Evolutionary conservation across 2,329 filamentous ascomycete species (phyloP), one percentile per base, ranked within the genome.

Genomic region (Botrytis pseudocinerea): DNA sequence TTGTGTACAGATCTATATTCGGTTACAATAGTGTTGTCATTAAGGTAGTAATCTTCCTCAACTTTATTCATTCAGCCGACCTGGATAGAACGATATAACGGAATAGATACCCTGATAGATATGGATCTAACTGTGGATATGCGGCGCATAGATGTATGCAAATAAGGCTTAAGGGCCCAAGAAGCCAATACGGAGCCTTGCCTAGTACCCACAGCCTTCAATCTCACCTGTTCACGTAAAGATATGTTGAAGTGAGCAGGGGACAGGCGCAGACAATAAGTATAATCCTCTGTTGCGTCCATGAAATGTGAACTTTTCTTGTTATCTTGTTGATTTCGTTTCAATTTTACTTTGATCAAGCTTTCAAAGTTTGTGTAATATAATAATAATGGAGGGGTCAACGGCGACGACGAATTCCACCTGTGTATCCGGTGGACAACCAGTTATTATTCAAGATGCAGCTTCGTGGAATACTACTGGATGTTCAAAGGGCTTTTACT

Each of bases 141-240:
- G 62, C 40, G 40, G 70, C 63, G 40, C 14, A 72, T 42, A 68
- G 28, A 20, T n/a, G 14, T 22, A 59, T 51, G 40, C 40, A 28
- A 68, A 28, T 40, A 68, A 60, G 70, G 62, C 62, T 72, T 69
- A 48, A 48, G 62, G 35, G n/a, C n/a, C 51, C 18, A 35, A 28
- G 16, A 68, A 35, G 54, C 18, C 61, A 42, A 51, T 59, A 28
- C 20, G n/a, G n/a, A 38, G 38, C 61, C 28, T 71, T 46, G 16
- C 51, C 51, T 57, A 18, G 14, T 57, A 54, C 25, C 44, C 51
- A 42, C n/a, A 28, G 62, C 40, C 70, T 66, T 40, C 40, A 65
- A 71, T 71, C 54, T 59, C 20, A 68, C 28, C 8, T n/a, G n/a
- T 38, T 60, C 70, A 72, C 62, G 28, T 72, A 68, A 72, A 65